Base-by-base conservation (phyloP, 1,284 basidiomycete species). In the Inonotus obliquus region DNA sequence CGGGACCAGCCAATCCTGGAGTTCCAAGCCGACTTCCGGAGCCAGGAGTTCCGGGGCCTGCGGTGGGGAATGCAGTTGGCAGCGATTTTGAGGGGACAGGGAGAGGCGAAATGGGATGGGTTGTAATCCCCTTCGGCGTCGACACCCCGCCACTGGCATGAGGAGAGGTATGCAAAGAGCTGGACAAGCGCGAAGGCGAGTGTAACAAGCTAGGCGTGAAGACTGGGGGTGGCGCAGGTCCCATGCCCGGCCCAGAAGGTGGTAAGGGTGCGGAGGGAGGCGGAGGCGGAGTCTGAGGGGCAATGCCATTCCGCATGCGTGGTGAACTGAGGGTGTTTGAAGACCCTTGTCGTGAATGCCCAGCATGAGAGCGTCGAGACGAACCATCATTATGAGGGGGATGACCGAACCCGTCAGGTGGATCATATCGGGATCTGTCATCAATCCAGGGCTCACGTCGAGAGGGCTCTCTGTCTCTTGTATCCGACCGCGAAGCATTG, bases 401-500 rank as follows among this genome's bases (percentile, higher is more conserved):
- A 7, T 51, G 51, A 5, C 29, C 21, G 27, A 23, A 55, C 2
- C 52, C 53, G 25, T 52, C 54, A 2, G 45, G 25, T 11, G 44
- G 55, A 17, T 61, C 59, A 25, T 56, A 55, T 19, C 59, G 59
- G 7, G 44, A 19, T 9, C 54, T 52, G 2, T 53, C 53, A 29
- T 63, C 61, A 19, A 51, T 55, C 61, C 61, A 63, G 14, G 38
- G 44, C 17, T 63, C 61, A 29, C 61, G 49, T 27, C 61, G 54
- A 29, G 49, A 25, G 7, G 56, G 21, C 23, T 17, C 44, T 6
- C 51, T 57, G 41, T 51, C 62, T 21, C 41, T 44, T 21, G 9
- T 21, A 27, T 48, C 55, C 10, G 71, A 65, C 5, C 71, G 70
- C 7, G 68, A 65, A 9, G 68, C 62, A 32, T 51, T 59, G 54